Percentiles rank a stretch among this genome's conserved stretches.
Evolutionary conservation across 495 filamentous ascomycete genomes (phyloP).

Genomic region (Penicillium goetzii): DNA sequence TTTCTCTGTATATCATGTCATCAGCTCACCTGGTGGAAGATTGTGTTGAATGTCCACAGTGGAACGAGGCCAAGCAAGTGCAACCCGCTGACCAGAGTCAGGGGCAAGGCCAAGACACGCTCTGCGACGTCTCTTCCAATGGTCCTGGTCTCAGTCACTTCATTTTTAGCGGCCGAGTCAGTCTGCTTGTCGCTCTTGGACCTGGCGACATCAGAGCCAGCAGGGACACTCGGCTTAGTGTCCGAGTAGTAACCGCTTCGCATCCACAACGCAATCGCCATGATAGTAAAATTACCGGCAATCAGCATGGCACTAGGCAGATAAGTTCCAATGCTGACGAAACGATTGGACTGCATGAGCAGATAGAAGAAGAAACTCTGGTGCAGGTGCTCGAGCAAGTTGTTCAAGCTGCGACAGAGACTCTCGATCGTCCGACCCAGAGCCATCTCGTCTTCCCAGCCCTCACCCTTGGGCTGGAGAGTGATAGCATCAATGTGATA

Average conservation of each 20-base stretch:
- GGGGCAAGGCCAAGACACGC: constrained; percentile 76
- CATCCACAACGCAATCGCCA: constrained; percentile 90
- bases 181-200: constrained; percentile 31
- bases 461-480: constrained; percentile 82
- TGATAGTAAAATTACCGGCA: constrained; percentile 92
- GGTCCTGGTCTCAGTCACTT: constrained; percentile 25
- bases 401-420: constrained; percentile 89
- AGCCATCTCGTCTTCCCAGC: constrained; percentile 97
- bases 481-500: constrained; percentile 98
- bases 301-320: constrained; percentile 95
- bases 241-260: constrained; percentile 66
- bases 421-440: constrained; percentile 88
- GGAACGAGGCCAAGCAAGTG: constrained; percentile 84
- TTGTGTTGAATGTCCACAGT: constrained; percentile 84
- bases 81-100: constrained; percentile 68
- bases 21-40: constrained; percentile 61
- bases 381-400: constrained; percentile 93
- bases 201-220: constrained; percentile 19
- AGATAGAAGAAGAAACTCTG: constrained; percentile 99
- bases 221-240: constrained; percentile 14
- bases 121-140: constrained; percentile 52
- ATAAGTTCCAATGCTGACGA: constrained; percentile 98
- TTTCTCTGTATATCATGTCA: background rate
- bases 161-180: constrained; percentile 23
- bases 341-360: constrained; percentile 84